Evolutionary conservation across 371 early-diverging fungal species (phyloP).

Genomic region (Mortierella sp.): DNA sequence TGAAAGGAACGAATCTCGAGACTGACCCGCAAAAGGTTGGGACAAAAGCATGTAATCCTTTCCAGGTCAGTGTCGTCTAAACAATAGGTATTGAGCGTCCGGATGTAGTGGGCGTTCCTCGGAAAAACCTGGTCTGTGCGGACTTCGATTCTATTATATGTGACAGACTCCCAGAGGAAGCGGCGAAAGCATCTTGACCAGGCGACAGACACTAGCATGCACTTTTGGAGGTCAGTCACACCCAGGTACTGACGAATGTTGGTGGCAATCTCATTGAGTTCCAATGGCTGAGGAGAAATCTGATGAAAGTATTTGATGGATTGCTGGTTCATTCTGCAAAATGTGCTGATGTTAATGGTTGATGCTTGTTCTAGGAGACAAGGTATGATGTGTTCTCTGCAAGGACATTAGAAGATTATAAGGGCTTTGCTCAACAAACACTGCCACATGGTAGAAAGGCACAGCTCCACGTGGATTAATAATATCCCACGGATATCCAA

Average conservation of each 20-base stretch:
- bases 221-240: conserved; percentile 17
- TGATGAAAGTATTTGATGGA: conserved; percentile 23
- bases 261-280: conserved; percentile 25
- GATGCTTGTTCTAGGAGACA: too few relatives aligned
- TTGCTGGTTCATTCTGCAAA: too few relatives aligned
- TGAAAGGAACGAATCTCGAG: conserved; percentile 14
- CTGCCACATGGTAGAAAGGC: too few relatives aligned
- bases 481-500: too few relatives aligned
- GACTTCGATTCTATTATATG: conserved; percentile 10
- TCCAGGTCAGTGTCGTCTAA: conserved; percentile 11
- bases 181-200: conserved; percentile 22
- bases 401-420: too few relatives aligned
- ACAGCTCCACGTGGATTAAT: too few relatives aligned
- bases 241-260: conserved; percentile 17
- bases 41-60: conserved; percentile 10
- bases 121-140: background rate
- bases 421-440: too few relatives aligned
- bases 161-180: conserved; percentile 32
- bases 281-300: conserved; percentile 19
- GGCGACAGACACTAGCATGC: conserved; percentile 17
- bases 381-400: too few relatives aligned
- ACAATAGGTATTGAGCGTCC: conserved; percentile 12
- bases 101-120: conserved; percentile 18
- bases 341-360: too few relatives aligned
- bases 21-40: background rate